Evolutionary conservation across 352 stramenopile genomes (phyloP), one percentile per base, ranked within the genome.

Genomic region (Phytophthora cajani): DNA sequence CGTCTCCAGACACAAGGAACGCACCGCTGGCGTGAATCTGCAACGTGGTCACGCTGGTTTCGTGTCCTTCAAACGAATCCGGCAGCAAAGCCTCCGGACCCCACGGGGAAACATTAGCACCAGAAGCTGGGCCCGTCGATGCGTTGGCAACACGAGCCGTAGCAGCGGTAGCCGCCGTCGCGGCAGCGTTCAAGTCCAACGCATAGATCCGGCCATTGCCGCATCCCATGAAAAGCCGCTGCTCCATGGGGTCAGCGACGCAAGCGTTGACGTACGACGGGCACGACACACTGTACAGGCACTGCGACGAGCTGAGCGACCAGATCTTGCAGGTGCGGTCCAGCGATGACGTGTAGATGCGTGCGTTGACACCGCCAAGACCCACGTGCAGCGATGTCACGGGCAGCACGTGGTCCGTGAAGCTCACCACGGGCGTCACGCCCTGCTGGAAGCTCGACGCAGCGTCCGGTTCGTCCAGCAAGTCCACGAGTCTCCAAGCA

Each of bases 271-370:
- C 71, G 62, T 84, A 91, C 51, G 87, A 91, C 47, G 84, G 80
- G 32, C 81, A 92, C 46, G 87, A 90, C 19, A 91, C 74, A 55
- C 75, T 91, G 71, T 85, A 89, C 17, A 94, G 67, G 42, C 79
- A 88, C 58, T 90, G 76, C 11, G 71, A 71, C 17, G 81, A 85
- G 55, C 62, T 70, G 8, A 94, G 58, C 21, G 75, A 79, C 84
- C 85, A 94, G 46, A 94, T 87, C 67, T 94, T 94, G 78, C 81
- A 89, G 19, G 84, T 94, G 8, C 85, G 84, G 56, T 94, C 87
- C 27, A 94, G 72, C 23, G 84, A 92, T 23, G 84, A 89, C 46
- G 85, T 91, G 72, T 90, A 94, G 50, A 94, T 77, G 38, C 84
- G 87, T 10, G 78, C 84, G 17, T 91, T 89, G 25, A 91, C 80